Percentiles rank a stretch among this genome's conserved stretches.
Conservation (phyloP, 129 eudicot species). For the Chrysanthemum seticuspe region DNA sequence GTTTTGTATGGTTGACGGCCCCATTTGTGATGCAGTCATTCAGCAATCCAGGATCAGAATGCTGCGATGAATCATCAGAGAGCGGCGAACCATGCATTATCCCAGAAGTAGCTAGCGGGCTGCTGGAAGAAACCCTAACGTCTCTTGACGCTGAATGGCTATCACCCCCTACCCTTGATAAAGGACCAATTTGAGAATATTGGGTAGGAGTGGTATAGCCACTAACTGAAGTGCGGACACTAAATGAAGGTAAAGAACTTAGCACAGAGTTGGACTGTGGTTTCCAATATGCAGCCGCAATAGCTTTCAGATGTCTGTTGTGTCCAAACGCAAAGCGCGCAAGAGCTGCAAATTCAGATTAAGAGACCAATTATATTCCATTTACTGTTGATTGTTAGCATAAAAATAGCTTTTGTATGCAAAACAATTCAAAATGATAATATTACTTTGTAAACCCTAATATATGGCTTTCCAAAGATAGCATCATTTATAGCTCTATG, state of each 20-base stretch:
- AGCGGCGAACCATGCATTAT: constrained; percentile 94
- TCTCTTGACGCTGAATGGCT: constrained; percentile 55
- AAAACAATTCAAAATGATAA: background rate
- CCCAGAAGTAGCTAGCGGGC: constrained; percentile 83
- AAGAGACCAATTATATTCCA: constrained; percentile 3
- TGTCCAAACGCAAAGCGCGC: constrained; percentile 96
- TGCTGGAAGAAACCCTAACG: constrained; percentile 73
- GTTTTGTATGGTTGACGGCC: constrained; percentile 52
- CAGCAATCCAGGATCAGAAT: constrained; percentile 82
- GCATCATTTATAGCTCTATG: background rate
- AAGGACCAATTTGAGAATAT: constrained; percentile 67
- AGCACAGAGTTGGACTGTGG: constrained; percentile 75
- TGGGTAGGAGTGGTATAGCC: constrained; percentile 80
- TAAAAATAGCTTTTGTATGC: background rate
- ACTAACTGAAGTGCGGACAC: constrained; percentile 56
- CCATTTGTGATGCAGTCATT: constrained; percentile 63
- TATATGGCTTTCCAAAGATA: too few relatives aligned
- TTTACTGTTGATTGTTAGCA: too few relatives aligned
- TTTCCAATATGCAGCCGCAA: constrained; percentile 87
- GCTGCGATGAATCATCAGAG: constrained; percentile 92
- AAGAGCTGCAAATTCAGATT: constrained; percentile 60
- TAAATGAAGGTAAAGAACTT: constrained; percentile 63
- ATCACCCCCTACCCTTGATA: constrained; percentile 67
- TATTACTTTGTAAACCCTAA: too few relatives aligned
- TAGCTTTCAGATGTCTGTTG: constrained; percentile 81